These are phyloP conservation scores for Teunomyces gatunensis DNA, from an alignment of 805 yeast species.

Conservation along the genomic window DNA sequence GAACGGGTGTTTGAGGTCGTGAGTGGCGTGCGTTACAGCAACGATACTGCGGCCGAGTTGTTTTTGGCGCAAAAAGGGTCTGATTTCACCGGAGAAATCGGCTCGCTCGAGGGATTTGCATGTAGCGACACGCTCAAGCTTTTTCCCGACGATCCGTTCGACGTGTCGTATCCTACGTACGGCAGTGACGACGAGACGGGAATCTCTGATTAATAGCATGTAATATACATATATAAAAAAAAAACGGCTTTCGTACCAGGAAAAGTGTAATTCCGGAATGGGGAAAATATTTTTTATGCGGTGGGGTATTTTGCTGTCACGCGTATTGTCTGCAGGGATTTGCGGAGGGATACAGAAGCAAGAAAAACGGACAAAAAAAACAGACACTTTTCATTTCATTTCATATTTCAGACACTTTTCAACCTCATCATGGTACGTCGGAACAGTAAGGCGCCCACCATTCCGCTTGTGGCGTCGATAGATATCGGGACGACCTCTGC, in stretches of 20 bases:
- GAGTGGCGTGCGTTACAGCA: slow-evolving; percentile 40
- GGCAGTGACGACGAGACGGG: background rate
- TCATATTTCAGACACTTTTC: background rate
- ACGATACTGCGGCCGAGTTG: slow-evolving; percentile 16
- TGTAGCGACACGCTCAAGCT: slow-evolving; percentile 5
- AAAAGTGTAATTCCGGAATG: background rate
- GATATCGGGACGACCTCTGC: slow-evolving; percentile 94
- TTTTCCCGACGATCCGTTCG: background rate
- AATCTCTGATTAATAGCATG: background rate
- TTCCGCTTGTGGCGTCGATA: slow-evolving; percentile 60
- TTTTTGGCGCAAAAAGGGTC: slow-evolving; percentile 12
- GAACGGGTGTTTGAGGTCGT: slow-evolving; percentile 54
- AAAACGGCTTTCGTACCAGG: too few relatives aligned
- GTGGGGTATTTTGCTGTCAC: background rate
- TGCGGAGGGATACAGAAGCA: background rate
- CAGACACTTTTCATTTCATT: background rate
- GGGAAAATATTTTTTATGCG: background rate
- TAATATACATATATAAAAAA: background rate
- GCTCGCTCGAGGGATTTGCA: slow-evolving; percentile 28
- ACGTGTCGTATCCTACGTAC: background rate
- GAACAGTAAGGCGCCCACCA: slow-evolving; percentile 38
- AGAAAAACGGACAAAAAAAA: background rate
- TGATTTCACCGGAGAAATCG: slow-evolving; percentile 20
- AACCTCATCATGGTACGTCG: slow-evolving; percentile 37
- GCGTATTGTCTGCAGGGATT: background rate